A percentile compares a stretch with the other conserved stretches of the same genome.
Evolutionary conservation across 2,329 filamentous ascomycete species (phyloP).

Genomic region (Penicillium sclerotigenum): DNA sequence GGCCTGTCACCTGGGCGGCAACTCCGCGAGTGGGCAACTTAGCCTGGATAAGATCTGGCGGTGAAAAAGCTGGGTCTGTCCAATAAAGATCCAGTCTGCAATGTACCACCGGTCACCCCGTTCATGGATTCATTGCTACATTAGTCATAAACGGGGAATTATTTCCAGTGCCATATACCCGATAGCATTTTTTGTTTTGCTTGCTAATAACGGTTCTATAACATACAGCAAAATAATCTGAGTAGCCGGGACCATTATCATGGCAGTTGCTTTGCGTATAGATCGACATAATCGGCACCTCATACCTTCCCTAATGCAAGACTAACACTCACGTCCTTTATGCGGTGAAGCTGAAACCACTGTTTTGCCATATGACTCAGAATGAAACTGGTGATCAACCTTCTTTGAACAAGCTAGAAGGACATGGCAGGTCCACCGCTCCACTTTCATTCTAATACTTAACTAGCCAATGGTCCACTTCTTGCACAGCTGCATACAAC

Average conservation of each 20-base stretch:
- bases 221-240: background rate
- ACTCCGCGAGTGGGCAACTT: background rate
- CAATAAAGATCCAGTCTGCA: slow-evolving; percentile 17
- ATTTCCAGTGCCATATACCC: background rate
- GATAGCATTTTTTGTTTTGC: background rate
- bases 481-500: slow-evolving; percentile 1
- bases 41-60: slow-evolving; percentile 17
- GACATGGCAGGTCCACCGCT: slow-evolving; percentile 4
- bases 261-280: background rate
- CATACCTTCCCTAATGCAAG: background rate
- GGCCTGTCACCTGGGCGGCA: slow-evolving; percentile 15
- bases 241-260: background rate
- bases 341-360: slow-evolving; percentile 8
- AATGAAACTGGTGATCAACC: slow-evolving; percentile 7
- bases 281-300: too few species aligned
- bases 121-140: background rate
- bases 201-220: background rate
- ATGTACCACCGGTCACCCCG: slow-evolving; percentile 2
- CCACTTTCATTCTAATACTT: background rate
- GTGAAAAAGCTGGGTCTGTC: slow-evolving; percentile 17
- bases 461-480: background rate
- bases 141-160: slow-evolving; percentile 2
- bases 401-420: slow-evolving; percentile 9
- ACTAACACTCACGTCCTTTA: background rate
- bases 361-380: slow-evolving; percentile 4